These are phyloP conservation scores for Leucosporidium yakuticum DNA, from an alignment of 768 basidiomycete genomes.

Conservation along the genomic window DNA sequence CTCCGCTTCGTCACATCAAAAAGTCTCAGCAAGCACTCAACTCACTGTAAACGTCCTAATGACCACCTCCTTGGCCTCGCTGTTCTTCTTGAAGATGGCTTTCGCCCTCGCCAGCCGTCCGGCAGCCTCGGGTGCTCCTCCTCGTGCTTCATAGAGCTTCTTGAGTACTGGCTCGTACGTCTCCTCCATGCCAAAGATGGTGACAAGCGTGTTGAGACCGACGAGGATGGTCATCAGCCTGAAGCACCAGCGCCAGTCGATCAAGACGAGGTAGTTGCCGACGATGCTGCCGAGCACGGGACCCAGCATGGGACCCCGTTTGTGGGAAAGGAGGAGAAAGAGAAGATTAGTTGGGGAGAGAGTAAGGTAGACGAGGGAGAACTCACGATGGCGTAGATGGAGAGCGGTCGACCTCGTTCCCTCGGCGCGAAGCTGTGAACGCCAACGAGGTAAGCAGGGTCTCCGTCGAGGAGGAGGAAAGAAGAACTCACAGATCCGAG, in stretches of 20 bases:
- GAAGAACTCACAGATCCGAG: neutral
- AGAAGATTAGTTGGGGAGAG: neutral
- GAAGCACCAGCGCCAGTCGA: constrained; percentile 10
- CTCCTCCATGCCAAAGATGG: constrained; percentile 2
- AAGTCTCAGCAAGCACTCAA: too few relatives aligned
- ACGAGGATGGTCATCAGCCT: constrained; percentile 7
- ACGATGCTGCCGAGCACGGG: constrained; percentile 2
- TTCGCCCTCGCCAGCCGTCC: neutral
- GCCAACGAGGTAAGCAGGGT: neutral
- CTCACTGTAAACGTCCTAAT: constrained; percentile 6
- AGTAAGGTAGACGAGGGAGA: too few relatives aligned
- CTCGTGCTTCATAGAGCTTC: too few relatives aligned
- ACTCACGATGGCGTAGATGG: constrained; percentile 5
- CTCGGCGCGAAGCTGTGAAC: neutral
- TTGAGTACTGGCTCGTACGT: neutral
- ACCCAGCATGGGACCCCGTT: neutral
- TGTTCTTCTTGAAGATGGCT: neutral
- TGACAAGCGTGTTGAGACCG: constrained; percentile 1
- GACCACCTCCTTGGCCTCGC: neutral
- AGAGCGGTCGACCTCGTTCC: constrained; percentile 3
- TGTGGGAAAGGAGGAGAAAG: neutral
- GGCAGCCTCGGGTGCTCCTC: neutral
- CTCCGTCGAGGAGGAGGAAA: neutral
- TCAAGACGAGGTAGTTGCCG: constrained; percentile 13
- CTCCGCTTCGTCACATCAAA: too few relatives aligned